phyloP scores from a whole-genome alignment of 345 rosid genomes.

The Noccaea bulbosa region DNA sequence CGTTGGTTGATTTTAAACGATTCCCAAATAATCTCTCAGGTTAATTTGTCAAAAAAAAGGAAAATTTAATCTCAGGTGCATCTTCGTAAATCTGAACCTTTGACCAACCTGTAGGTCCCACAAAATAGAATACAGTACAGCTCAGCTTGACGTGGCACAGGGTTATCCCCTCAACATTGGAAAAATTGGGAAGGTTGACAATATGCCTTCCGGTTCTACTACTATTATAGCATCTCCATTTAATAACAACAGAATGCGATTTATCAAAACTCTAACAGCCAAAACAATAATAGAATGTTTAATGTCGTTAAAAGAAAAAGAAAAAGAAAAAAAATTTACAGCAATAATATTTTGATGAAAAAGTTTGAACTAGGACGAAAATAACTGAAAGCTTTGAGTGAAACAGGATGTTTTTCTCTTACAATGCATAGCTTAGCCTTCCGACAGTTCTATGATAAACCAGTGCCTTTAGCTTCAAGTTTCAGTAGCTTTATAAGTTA shows the following conservation, averaged over 20 bases:
- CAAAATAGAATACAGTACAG: neutral
- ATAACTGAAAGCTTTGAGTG: neutral
- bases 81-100: slow-evolving; percentile 13
- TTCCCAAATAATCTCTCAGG: neutral
- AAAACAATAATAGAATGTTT: neutral
- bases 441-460: neutral
- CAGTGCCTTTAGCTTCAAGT: neutral
- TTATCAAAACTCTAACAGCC: neutral
- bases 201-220: no score
- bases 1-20: neutral
- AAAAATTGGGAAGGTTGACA: no score
- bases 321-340: no score
- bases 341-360: no score
- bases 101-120: slow-evolving; percentile 20
- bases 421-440: neutral
- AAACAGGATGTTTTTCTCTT: neutral
- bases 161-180: neutral
- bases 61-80: neutral
- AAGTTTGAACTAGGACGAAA: no score
- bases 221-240: no score
- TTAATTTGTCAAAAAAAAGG: no score
- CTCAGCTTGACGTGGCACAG: slow-evolving; percentile 17
- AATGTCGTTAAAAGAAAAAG: no score
- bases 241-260: neutral
- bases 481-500: neutral